These are phyloP conservation scores for Daedalea quercina DNA, from an alignment of 768 basidiomycete genomes.

Conservation along the genomic window DNA sequence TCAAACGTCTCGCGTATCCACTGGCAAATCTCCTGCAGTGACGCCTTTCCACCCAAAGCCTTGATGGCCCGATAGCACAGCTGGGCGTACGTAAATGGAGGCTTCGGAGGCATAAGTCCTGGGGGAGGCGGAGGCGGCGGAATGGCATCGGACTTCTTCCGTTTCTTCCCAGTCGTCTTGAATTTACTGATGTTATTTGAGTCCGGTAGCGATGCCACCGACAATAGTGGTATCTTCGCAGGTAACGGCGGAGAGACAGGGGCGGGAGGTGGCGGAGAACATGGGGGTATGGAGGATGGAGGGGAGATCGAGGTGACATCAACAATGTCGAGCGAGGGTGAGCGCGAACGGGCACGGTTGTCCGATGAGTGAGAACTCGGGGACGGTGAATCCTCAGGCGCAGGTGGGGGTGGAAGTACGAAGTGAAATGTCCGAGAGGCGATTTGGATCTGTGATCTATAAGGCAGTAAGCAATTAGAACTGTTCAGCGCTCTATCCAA, in stretches of 20 bases:
- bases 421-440: constrained; percentile 97
- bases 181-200: constrained; percentile 37
- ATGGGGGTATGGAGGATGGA: constrained; percentile 72
- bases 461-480: constrained; percentile 14
- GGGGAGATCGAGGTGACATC: constrained; percentile 47
- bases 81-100: constrained; percentile 85
- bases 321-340: constrained; percentile 71
- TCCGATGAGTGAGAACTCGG: constrained; percentile 70
- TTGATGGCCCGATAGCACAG: constrained; percentile 88
- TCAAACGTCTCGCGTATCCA: constrained; percentile 90
- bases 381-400: constrained; percentile 76
- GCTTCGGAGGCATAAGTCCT: constrained; percentile 83
- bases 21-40: constrained; percentile 83
- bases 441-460: constrained; percentile 92
- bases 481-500: neutral
- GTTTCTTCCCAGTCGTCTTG: constrained; percentile 52
- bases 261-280: constrained; percentile 57
- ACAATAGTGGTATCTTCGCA: constrained; percentile 39
- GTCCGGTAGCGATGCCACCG: constrained; percentile 53
- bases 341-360: constrained; percentile 62
- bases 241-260: constrained; percentile 31
- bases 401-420: constrained; percentile 83
- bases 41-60: constrained; percentile 76
- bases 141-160: constrained; percentile 52
- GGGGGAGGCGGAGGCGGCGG: constrained; percentile 41